phyloP scores from a whole-genome alignment of 2,329 filamentous ascomycete species.

The Neofusicoccum sp. region DNA sequence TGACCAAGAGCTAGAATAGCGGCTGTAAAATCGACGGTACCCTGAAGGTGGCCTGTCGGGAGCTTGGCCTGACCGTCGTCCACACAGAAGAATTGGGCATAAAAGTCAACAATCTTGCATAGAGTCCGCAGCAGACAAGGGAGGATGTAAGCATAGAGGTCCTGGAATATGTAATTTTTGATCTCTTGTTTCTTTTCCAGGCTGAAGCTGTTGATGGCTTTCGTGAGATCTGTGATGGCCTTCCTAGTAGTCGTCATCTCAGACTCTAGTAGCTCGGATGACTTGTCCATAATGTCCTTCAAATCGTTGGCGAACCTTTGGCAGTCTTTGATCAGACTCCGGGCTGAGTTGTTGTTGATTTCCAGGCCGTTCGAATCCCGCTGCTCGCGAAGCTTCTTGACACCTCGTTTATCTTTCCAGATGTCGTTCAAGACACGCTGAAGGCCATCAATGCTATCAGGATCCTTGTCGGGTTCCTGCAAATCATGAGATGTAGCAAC shows the following conservation, averaged over 20 bases:
- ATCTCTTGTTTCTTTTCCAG: conserved; percentile 2
- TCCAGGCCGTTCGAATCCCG: not conserved
- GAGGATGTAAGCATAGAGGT: conserved; percentile 32
- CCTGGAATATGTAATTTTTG: conserved; percentile 21
- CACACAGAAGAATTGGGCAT: conserved; percentile 16
- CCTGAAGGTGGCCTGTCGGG: not conserved
- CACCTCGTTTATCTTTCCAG: not conserved
- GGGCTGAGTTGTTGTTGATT: not conserved
- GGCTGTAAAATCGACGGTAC: conserved; percentile 32
- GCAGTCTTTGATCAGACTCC: not conserved
- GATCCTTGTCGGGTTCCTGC: not conserved
- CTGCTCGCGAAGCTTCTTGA: not conserved
- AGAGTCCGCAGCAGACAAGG: conserved; percentile 29
- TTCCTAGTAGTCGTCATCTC: not conserved
- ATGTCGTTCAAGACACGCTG: not conserved
- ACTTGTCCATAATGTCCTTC: not conserved
- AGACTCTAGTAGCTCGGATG: not conserved
- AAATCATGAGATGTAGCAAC: not conserved
- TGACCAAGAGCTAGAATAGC: conserved; percentile 28
- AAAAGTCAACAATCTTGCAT: conserved; percentile 23
- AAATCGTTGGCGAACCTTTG: not conserved
- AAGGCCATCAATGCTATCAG: not conserved
- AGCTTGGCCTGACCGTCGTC: not conserved
- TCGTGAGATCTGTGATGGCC: not conserved
- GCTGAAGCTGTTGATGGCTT: not conserved